Evolutionary conservation across 2,329 filamentous ascomycete genomes (phyloP).

Genomic region (Fusarium penzigii): DNA sequence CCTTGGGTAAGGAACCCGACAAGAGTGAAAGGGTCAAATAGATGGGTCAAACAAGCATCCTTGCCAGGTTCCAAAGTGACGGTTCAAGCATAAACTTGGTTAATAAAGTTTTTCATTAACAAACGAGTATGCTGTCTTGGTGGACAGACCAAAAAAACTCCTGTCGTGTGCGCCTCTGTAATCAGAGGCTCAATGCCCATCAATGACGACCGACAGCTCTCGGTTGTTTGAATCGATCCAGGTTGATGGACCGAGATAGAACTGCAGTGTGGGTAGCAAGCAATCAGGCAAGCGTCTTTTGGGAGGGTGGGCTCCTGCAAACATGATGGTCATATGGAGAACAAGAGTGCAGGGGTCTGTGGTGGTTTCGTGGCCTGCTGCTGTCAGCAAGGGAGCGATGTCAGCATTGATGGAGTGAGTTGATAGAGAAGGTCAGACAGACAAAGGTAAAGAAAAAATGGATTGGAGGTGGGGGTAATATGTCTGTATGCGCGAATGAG

Average conservation of each 20-base stretch:
- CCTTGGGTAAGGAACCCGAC: conserved; percentile 6
- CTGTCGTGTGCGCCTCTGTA: background rate
- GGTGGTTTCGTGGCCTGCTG: background rate
- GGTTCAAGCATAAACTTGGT: background rate
- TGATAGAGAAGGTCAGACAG: background rate
- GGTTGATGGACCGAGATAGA: background rate
- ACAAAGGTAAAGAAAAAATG: too few relatives aligned
- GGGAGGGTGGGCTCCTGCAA: too few relatives aligned
- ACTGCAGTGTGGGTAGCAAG: background rate
- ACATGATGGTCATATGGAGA: background rate
- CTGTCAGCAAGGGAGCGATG: background rate
- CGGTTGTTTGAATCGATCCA: background rate
- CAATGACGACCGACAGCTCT: background rate
- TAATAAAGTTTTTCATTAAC: background rate
- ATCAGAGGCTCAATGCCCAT: background rate
- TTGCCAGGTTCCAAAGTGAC: background rate
- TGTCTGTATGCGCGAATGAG: too few relatives aligned
- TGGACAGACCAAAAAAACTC: background rate
- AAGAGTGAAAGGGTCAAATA: background rate
- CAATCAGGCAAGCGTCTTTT: background rate
- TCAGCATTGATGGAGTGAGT: background rate
- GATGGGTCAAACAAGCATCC: background rate
- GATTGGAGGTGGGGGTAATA: too few relatives aligned
- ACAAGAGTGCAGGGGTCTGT: background rate
- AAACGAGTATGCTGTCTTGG: background rate